Evolutionary conservation across 768 basidiomycete species (phyloP), one percentile per base, ranked within the genome.

Genomic region (Xerocomus spinulosus): DNA sequence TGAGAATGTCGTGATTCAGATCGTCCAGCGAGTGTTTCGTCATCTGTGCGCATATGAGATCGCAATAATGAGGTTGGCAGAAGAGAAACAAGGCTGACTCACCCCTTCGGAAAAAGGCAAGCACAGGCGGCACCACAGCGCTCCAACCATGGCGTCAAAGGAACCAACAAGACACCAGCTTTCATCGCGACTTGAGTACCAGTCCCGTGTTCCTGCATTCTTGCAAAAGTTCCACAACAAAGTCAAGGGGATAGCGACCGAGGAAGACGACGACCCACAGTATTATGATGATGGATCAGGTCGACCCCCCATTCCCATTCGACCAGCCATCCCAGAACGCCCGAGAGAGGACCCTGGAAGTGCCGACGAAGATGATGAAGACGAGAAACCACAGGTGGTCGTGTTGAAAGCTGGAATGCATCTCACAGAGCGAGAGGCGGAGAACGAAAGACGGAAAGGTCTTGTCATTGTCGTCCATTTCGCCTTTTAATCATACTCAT

Each of bases 351-450:
- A 87, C 47, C 82, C 79, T 8, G 85, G 86, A 42, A 87, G 85
- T 54, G 86, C 78, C 12, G 82, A 83, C 43, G 87, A 90, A 48
- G 83, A 82, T 49, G 72, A 73, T 4, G 78, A 63, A 0, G 92
- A 92, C 57, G 92, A 94, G 66, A 83, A 78, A 55, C 92, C 92
- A 3, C 88, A 90, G 61, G 81, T 96, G 8, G 90, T 96, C 3
- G 92, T 95, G 9, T 63, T 96, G 54, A 90, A 80, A 60, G 80
- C 85, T 55, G 92, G 93, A 23, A 94, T 90, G 62, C 93, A 96
- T 71, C 73, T 96, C 35, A 81, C 80, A 2, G 83, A 77, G 52
- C 70, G 77, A 46, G 89, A 95, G 58, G 91, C 76, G 4, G 85
- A 89, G 73, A 85, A 88, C 61, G 75, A 87, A 57, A 74, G 76